These are phyloP conservation scores for Emergomyces africanus DNA, from an alignment of 2,329 filamentous ascomycete genomes.

Conservation along the genomic window DNA sequence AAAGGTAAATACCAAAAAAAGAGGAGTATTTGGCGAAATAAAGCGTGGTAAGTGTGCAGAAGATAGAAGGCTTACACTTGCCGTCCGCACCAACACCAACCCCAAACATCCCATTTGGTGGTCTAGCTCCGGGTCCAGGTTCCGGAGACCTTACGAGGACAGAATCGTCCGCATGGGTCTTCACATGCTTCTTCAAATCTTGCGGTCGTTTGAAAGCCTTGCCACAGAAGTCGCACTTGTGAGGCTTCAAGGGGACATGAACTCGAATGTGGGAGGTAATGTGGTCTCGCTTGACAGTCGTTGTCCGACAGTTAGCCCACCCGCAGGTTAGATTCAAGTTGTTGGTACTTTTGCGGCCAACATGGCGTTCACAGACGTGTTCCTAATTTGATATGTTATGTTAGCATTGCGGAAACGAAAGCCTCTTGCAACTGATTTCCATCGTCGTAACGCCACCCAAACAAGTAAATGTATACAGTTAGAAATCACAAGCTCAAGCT, in stretches of 20 bases:
- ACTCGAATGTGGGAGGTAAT: conserved; percentile 98
- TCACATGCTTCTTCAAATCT: conserved; percentile 98
- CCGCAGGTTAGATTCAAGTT: conserved; percentile 95
- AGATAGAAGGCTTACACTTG: conserved; percentile 20
- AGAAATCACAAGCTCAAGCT: not conserved
- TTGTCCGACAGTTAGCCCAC: conserved; percentile 92
- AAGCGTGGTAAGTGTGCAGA: not conserved
- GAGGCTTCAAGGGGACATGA: conserved; percentile 96
- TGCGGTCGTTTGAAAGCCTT: conserved; percentile 99
- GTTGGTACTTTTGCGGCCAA: conserved; percentile 97
- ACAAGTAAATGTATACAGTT: not conserved
- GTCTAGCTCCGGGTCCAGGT: conserved; percentile 36
- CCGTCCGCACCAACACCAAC: conserved; percentile 17
- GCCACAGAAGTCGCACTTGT: conserved; percentile 97
- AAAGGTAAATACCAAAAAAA: not conserved
- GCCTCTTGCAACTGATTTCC: not conserved
- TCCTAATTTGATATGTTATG: conserved; percentile 46
- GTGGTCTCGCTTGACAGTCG: conserved; percentile 96
- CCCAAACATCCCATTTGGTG: conserved; percentile 30
- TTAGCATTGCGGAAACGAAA: not conserved
- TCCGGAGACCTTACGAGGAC: conserved; percentile 56
- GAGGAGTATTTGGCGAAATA: conserved; percentile 2
- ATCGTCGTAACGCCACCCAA: not conserved
- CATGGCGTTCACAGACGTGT: conserved; percentile 95
- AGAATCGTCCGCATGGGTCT: conserved; percentile 95